Evolutionary conservation across 331 rosid genomes (phyloP).

Genomic region (Quercus tomentella): DNA sequence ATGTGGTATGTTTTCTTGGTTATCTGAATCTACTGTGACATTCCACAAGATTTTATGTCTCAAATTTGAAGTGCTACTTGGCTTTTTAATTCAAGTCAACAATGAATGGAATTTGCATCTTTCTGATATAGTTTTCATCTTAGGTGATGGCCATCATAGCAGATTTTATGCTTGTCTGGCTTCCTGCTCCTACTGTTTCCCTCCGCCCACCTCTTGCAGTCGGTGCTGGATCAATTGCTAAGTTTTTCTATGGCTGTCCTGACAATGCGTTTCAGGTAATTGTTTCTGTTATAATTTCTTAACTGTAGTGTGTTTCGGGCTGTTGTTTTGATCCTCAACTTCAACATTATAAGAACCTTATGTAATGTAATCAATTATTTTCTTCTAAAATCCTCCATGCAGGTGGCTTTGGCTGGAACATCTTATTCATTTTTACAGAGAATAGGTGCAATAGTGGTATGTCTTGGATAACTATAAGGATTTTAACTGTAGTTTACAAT

Average conservation of each 20-base stretch:
- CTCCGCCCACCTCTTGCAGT: slow-evolving; percentile 60
- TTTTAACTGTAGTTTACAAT: slow-evolving; percentile 1
- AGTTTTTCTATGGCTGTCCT: slow-evolving; percentile 85
- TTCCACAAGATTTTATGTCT: background rate
- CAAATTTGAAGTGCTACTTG: background rate
- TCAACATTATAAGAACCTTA: background rate
- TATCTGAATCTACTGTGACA: background rate
- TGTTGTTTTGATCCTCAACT: slow-evolving; percentile 1
- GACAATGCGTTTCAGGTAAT: slow-evolving; percentile 86
- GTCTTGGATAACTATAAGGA: slow-evolving; percentile 9
- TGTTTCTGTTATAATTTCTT: background rate
- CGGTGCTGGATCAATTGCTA: slow-evolving; percentile 62
- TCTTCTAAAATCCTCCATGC: slow-evolving; percentile 16
- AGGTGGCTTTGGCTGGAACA: slow-evolving; percentile 77
- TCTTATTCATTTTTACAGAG: slow-evolving; percentile 70
- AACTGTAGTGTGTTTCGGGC: background rate
- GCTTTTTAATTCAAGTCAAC: background rate
- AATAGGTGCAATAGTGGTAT: slow-evolving; percentile 77
- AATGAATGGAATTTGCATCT: background rate
- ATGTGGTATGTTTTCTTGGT: slow-evolving; percentile 62
- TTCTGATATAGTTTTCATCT: background rate
- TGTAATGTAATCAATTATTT: background rate
- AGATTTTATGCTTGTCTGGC: slow-evolving; percentile 97
- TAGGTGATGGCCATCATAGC: slow-evolving; percentile 95
- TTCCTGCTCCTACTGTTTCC: slow-evolving; percentile 87